A percentile compares a stretch with the other conserved stretches of the same genome.
phyloP scores from a whole-genome alignment of 202 grass and related monocot genomes.

The Setaria viridis region DNA sequence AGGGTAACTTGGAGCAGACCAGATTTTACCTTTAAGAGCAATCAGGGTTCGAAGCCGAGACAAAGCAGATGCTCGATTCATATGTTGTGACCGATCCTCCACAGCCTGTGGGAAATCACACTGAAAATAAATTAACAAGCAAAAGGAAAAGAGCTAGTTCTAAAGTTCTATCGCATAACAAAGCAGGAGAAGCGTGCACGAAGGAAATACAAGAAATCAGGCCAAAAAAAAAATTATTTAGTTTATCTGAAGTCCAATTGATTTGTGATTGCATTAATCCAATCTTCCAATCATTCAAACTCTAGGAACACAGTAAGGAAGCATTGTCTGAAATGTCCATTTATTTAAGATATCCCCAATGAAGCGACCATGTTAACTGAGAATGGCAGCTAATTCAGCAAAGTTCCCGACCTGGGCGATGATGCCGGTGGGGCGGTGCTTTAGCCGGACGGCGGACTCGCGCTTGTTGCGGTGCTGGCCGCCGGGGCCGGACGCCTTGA shows the following conservation, averaged over 20 bases:
- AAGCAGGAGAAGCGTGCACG: not conserved
- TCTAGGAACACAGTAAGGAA: not conserved
- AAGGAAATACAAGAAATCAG: not conserved
- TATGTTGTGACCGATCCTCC: conserved; percentile 95
- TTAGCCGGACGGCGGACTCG: conserved; percentile 80
- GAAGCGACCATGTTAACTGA: not conserved
- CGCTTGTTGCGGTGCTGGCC: conserved; percentile 99
- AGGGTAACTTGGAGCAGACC: not conserved
- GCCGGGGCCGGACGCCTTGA: conserved; percentile 86
- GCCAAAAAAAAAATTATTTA: not conserved
- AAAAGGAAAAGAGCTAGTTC: not conserved
- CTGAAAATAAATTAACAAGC: not conserved
- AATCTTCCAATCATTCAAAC: not conserved
- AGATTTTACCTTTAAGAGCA: conserved; percentile 74
- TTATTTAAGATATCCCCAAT: not conserved
- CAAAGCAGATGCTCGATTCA: conserved; percentile 82
- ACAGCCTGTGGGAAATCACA: conserved; percentile 54
- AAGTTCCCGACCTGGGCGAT: conserved; percentile 63
- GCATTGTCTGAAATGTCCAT: not conserved
- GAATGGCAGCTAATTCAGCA: not conserved
- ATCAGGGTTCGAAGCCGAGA: conserved; percentile 74
- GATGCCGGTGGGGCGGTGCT: conserved; percentile 88
- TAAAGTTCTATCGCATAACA: not conserved
- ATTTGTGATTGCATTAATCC: not conserved
- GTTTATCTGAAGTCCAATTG: not conserved